Percentiles rank a stretch among this genome's conserved stretches.
Conservation (phyloP, 768 basidiomycete genomes). For the Asterophora lycoperdoides region DNA sequence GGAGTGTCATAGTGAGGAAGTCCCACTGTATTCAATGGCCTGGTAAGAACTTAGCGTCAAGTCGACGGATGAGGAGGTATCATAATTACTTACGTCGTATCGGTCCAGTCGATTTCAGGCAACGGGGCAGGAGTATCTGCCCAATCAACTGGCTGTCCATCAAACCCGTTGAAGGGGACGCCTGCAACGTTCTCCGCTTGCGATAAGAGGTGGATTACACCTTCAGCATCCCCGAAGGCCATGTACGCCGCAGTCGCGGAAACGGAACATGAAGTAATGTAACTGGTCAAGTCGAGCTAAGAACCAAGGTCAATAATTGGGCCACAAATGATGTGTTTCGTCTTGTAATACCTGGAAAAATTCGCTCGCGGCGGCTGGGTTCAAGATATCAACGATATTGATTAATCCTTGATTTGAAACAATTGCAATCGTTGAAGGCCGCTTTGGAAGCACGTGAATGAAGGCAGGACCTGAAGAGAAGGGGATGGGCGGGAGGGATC, state of each 20-base stretch:
- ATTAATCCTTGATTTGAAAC: constrained; percentile 80
- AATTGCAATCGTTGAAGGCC: constrained; percentile 68
- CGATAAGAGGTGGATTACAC: constrained; percentile 76
- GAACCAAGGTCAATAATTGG: constrained; percentile 9
- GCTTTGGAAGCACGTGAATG: constrained; percentile 73
- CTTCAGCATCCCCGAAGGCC: constrained; percentile 88
- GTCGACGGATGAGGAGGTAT: not conserved
- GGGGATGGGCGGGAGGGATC: constrained; percentile 77
- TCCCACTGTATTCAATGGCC: constrained; percentile 85
- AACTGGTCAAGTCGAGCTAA: constrained; percentile 70
- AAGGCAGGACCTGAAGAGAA: constrained; percentile 87
- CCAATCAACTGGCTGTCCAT: constrained; percentile 84
- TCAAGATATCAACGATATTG: constrained; percentile 78
- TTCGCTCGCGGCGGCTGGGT: constrained; percentile 61
- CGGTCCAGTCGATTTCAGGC: constrained; percentile 76
- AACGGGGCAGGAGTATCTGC: constrained; percentile 67
- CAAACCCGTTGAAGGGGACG: constrained; percentile 84
- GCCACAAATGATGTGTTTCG: not conserved
- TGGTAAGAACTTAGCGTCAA: constrained; percentile 24
- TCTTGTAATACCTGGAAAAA: constrained; percentile 67
- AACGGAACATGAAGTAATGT: constrained; percentile 73
- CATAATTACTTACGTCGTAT: constrained; percentile 58
- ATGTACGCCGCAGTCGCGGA: constrained; percentile 88
- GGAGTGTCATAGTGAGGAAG: constrained; percentile 76
- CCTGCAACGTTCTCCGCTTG: constrained; percentile 59